Percentiles rank a stretch among this genome's conserved stretches.
phyloP scores from a whole-genome alignment of 345 rosid species.

The Microthlaspi erraticum region DNA sequence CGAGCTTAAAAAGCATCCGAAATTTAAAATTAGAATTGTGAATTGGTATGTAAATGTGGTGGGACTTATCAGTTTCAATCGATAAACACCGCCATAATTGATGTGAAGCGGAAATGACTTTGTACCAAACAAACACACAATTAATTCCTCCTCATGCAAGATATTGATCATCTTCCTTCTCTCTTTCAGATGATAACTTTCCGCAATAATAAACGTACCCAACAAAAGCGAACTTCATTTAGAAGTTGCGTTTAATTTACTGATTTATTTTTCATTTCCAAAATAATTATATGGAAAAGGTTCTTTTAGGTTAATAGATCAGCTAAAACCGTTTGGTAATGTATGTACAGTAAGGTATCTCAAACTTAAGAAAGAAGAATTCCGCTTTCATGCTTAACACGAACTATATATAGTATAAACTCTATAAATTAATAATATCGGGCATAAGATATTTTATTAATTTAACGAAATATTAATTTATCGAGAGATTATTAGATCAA shows the following conservation, averaged over 20 bases:
- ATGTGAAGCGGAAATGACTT: conserved; percentile 31
- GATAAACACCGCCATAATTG: conserved; percentile 28
- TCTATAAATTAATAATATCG: too few relatives aligned
- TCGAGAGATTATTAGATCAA: too few relatives aligned
- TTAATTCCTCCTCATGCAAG: conserved; percentile 32
- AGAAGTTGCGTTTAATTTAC: background rate
- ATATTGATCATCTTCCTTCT: conserved; percentile 12
- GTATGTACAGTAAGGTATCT: conserved; percentile 8
- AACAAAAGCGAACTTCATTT: background rate
- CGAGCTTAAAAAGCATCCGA: background rate
- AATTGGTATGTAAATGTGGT: conserved; percentile 21
- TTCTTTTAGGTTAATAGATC: background rate
- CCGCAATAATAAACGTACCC: background rate
- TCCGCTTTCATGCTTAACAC: conserved; percentile 17
- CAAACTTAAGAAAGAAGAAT: background rate
- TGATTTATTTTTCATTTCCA: background rate
- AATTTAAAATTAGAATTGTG: background rate
- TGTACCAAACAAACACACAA: conserved; percentile 27
- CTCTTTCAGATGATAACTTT: conserved; percentile 1
- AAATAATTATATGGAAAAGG: conserved; percentile 5
- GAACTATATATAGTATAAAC: too few relatives aligned
- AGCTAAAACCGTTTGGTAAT: conserved; percentile 5
- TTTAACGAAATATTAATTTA: too few relatives aligned
- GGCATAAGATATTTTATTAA: too few relatives aligned
- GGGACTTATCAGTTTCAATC: conserved; percentile 38